Evolutionary conservation across 352 stramenopile genomes (phyloP), one percentile per base, ranked within the genome.

Genomic region (Pythium phragmiticola): DNA sequence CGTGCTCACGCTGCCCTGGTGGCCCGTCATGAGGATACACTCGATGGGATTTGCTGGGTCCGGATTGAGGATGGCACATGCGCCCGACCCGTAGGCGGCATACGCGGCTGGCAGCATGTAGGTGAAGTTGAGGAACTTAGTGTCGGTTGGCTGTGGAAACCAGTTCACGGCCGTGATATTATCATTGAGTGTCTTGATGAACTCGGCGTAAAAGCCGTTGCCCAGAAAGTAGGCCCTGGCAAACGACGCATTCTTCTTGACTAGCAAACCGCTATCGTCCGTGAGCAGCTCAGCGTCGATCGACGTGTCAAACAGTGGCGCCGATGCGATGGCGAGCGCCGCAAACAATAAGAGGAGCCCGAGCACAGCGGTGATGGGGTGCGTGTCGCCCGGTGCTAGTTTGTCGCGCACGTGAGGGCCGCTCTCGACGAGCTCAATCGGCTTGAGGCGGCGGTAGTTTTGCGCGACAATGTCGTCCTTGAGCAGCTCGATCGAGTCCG

Each of bases 171-270:
- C 65, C 4, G 68, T 68, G 7, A n/a, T 23, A 16, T 72, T 73
- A 28, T 55, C 72, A 23, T 68, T 61, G 58, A 76, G 72, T 7
- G 50, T 60, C 41, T 66, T 54, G 14, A 60, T 14, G 28, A 74
- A 74, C 7, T 46, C 37, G 26, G 65, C 34, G 21, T 74, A 68
- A 45, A 76, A 76, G 1, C 72, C 72, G 0, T 49, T 28, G 13
- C 68, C 68, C 17, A 76, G 21, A 47, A 76, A 70, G 37, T 73
- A 68, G 4, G 72, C 72, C n/a, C 68, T 73, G 30, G 72, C 68
- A 28, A 70, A 78, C 11, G 63, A 75, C 16, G 65, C 72, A 34
- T 76, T 73, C 59, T 78, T 78, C 47, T 78, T 78, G 46, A 76
- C 41, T 8, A 69, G 26, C 12, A 66, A 30, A 4, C 72, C 68